Conservation (phyloP, 805 yeast species). For the Spathaspora boniae region DNA sequence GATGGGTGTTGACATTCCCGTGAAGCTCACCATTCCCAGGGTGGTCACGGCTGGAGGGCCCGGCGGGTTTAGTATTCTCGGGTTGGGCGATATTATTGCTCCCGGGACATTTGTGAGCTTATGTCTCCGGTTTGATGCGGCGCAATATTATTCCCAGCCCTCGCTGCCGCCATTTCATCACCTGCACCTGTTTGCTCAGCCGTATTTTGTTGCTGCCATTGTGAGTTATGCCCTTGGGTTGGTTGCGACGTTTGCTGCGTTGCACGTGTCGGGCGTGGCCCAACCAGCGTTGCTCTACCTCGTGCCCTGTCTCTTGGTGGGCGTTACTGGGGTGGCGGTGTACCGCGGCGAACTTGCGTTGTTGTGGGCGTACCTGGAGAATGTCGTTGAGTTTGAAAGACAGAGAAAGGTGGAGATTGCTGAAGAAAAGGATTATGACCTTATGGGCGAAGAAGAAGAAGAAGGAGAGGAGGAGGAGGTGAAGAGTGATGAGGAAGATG, state of each 20-base stretch:
- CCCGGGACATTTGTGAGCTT: conserved; percentile 56
- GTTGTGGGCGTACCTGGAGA: conserved; percentile 38
- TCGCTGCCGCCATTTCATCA: conserved; percentile 36
- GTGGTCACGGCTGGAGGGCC: too few species aligned
- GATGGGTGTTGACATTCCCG: conserved; percentile 50
- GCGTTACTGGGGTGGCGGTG: conserved; percentile 32
- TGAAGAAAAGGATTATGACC: conserved; percentile 11
- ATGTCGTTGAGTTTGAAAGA: conserved; percentile 16
- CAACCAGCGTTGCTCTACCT: conserved; percentile 70
- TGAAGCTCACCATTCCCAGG: conserved; percentile 45
- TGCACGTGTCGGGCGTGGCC: conserved; percentile 39
- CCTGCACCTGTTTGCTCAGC: conserved; percentile 31
- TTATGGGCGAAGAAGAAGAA: conserved; percentile 10
- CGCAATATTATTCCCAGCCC: conserved; percentile 21
- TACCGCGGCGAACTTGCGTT: conserved; percentile 38
- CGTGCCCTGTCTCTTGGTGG: conserved; percentile 44
- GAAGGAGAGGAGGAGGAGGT: conserved; percentile 11
- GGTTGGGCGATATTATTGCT: conserved; percentile 63
- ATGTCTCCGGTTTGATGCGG: conserved; percentile 53
- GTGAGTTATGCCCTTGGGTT: conserved; percentile 49
- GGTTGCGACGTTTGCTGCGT: conserved; percentile 36
- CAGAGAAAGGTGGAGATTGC: conserved; percentile 1
- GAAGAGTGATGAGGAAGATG: conserved; percentile 6
- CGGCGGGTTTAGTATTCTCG: conserved; percentile 50
- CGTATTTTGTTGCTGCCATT: conserved; percentile 47